Percentiles rank a stretch among this genome's conserved stretches.
Evolutionary conservation across 345 rosid genomes (phyloP).

Genomic region (Hibiscus trionum): DNA sequence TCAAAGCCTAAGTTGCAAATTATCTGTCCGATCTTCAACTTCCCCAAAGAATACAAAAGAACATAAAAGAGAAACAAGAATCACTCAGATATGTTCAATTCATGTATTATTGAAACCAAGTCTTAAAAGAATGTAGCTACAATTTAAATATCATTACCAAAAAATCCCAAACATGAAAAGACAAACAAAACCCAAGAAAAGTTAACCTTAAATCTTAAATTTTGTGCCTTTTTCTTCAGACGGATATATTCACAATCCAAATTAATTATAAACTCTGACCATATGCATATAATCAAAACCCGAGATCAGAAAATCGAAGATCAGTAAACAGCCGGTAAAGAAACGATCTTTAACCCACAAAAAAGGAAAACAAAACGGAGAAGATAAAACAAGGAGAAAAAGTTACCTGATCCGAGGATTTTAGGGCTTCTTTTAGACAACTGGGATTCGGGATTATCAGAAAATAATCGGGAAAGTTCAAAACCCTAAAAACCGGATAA

Average conservation of each 20-base stretch:
- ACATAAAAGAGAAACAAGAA: not conserved
- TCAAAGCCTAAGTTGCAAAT: not conserved
- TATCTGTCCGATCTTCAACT: not conserved
- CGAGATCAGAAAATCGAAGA: not conserved
- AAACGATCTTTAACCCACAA: not conserved
- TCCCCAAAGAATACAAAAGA: not conserved
- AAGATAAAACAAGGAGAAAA: not conserved
- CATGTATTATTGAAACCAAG: not conserved
- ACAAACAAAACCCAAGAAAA: not conserved
- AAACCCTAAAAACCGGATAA: not conserved
- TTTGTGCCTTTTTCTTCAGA: not conserved
- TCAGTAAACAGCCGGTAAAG: not conserved
- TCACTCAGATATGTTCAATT: not conserved
- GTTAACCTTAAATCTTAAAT: constrained; percentile 1
- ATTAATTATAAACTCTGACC: too few relatives aligned
- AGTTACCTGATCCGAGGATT: constrained; percentile 7
- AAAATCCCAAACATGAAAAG: not conserved
- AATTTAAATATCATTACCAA: not conserved
- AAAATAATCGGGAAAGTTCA: not conserved
- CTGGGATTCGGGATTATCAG: not conserved
- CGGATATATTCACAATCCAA: not conserved
- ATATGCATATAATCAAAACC: not conserved
- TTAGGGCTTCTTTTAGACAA: constrained; percentile 1
- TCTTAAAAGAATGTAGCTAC: not conserved
- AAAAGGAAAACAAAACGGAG: not conserved